These are phyloP conservation scores for Geoglossum cookeanum DNA, from an alignment of 2,329 filamentous ascomycete species.

Conservation along the genomic window DNA sequence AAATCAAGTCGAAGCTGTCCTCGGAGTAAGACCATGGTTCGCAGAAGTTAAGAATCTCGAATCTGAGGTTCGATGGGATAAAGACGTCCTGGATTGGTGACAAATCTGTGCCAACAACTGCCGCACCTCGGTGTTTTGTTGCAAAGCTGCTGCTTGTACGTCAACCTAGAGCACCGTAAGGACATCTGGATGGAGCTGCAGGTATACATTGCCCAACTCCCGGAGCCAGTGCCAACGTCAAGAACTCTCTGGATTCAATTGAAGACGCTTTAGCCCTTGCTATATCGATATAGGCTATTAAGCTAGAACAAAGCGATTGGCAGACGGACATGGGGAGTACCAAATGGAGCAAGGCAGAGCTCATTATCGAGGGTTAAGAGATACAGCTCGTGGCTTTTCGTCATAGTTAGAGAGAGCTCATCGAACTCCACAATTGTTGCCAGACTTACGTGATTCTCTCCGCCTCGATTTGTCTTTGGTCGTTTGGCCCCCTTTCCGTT, in stretches of 20 bases:
- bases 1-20: slow-evolving; percentile 23
- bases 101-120: slow-evolving; percentile 1
- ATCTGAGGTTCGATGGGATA: slow-evolving; percentile 9
- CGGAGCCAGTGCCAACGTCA: slow-evolving; percentile 18
- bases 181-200: background rate
- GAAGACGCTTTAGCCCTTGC: background rate
- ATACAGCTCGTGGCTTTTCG: slow-evolving; percentile 14
- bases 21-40: slow-evolving; percentile 19
- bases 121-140: slow-evolving; percentile 17
- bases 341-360: slow-evolving; percentile 7
- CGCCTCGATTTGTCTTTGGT: slow-evolving; percentile 12
- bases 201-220: slow-evolving; percentile 17
- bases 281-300: background rate
- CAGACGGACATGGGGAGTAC: background rate
- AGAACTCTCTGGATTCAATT: slow-evolving; percentile 11
- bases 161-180: background rate
- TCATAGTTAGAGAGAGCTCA: background rate
- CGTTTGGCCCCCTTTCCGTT: slow-evolving; percentile 11
- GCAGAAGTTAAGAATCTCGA: slow-evolving; percentile 19
- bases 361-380: slow-evolving; percentile 13
- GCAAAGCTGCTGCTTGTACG: slow-evolving; percentile 8
- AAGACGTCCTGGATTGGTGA: slow-evolving; percentile 1
- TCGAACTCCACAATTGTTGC: slow-evolving; percentile 6
- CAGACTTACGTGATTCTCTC: slow-evolving; percentile 11
- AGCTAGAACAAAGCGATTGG: background rate